These are phyloP conservation scores for Stereum hirsutum DNA, from an alignment of 1,284 basidiomycete species.

Conservation along the genomic window DNA sequence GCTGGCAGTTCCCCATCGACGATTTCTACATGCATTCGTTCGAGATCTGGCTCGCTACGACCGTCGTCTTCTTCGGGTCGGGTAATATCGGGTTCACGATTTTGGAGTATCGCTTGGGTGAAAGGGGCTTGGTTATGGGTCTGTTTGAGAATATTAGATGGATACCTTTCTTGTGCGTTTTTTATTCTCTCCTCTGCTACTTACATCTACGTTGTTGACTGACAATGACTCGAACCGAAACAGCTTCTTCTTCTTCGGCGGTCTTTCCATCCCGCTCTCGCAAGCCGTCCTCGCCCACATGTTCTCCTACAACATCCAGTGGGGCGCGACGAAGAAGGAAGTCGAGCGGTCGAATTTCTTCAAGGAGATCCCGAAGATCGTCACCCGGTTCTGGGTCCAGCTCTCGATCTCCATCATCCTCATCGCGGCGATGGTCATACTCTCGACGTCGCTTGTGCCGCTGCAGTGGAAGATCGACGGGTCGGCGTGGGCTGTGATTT, in stretches of 20 bases:
- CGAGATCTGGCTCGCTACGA: constrained; percentile 38
- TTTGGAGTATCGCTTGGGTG: constrained; percentile 40
- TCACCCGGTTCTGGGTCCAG: constrained; percentile 38
- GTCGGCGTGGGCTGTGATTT: constrained; percentile 31
- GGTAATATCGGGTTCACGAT: constrained; percentile 38
- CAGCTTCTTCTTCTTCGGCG: constrained; percentile 49
- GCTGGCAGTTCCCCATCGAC: constrained; percentile 37
- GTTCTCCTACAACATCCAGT: constrained; percentile 49
- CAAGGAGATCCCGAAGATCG: constrained; percentile 45
- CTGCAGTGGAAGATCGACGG: constrained; percentile 34
- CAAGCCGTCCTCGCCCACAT: constrained; percentile 42
- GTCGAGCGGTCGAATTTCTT: constrained; percentile 51
- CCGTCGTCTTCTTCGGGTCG: constrained; percentile 40
- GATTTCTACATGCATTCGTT: constrained; percentile 33
- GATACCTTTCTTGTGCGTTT: constrained; percentile 35
- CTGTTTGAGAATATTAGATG: constrained; percentile 30
- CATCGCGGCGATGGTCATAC: constrained; percentile 31
- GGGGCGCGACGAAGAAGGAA: constrained; percentile 37
- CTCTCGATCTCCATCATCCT: constrained; percentile 29
- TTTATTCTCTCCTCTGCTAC: constrained; percentile 1
- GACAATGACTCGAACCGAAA: constrained; percentile 3
- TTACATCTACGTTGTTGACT: not conserved
- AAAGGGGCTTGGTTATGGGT: constrained; percentile 17
- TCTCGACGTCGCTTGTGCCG: constrained; percentile 31
- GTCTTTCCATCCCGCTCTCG: constrained; percentile 37